Evolutionary conservation across 2,329 filamentous ascomycete genomes (phyloP), one percentile per base, ranked within the genome.

Genomic region (Aspergillus terreus): DNA sequence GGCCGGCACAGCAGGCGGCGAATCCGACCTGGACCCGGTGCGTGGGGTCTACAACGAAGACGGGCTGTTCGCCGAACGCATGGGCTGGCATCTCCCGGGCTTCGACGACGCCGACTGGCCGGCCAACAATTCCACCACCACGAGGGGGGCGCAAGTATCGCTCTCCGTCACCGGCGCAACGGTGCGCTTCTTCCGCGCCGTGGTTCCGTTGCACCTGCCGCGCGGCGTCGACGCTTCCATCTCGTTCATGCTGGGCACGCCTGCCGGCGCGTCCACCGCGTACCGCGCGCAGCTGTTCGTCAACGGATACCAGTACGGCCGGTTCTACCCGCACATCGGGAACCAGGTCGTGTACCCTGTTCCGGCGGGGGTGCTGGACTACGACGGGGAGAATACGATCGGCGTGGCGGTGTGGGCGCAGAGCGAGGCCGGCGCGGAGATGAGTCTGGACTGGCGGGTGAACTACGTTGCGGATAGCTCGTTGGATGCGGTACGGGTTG

Each of bases 241-340:
- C 27, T 79, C 79, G 0, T 81, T 85, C 59, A 70, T 75, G 2
- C 67, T 85, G 2, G 75, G 73, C 0, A 77, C 79, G 0, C 71
- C 76, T 0, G 65, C 69, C 0, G 70, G 72, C 5, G 47, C 45
- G 6, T 53, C 56, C 5, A 66, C 69, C 14, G 72, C 74, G 0
- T 74, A 81, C 11, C 74, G 83, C 10, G 79, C 77, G 0, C 76
- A 83, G 58, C 63, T 86, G 2, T 85, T 82, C 50, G 76, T 85
- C n/a, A 86, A 86, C 50, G 83, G 83, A 0, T 86, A 85, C 58
- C 82, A 85, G 60, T 85, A 83, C 57, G 82, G 79, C 2, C 76
- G 80, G 6, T 85, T 78, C 59, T 78, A 80, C 53, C 81, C 82
- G 0, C 76, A 79, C 46, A 82, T 86, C 36, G 83, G 83, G 0